Evolutionary conservation across 148 eudicot genomes (phyloP).

Genomic region (Rheum nobile): DNA sequence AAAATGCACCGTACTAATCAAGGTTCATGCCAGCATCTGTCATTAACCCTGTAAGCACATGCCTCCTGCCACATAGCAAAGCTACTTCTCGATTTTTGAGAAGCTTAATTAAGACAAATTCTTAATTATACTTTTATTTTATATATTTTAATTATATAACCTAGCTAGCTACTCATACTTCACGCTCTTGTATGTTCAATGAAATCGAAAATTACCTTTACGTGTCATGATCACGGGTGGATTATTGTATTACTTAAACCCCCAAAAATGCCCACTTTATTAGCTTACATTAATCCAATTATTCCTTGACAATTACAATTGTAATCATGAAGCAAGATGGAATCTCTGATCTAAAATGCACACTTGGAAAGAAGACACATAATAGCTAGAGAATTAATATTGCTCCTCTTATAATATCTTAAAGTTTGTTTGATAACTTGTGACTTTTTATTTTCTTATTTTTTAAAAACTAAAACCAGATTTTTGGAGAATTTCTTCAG

Average conservation of each 20-base stretch:
- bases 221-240: conserved; percentile 6
- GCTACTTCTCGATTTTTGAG: not conserved
- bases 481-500: too few relatives aligned
- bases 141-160: not conserved
- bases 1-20: too few relatives aligned
- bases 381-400: not conserved
- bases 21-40: not conserved
- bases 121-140: too few relatives aligned
- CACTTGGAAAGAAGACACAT: not conserved
- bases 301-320: conserved; percentile 5
- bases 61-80: not conserved
- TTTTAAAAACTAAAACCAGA: too few relatives aligned
- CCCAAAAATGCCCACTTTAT: not conserved
- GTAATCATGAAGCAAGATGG: conserved; percentile 4
- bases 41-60: not conserved
- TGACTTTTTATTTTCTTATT: too few relatives aligned
- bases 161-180: not conserved
- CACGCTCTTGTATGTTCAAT: not conserved
- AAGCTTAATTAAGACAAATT: conserved; percentile 1
- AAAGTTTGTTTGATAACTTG: too few relatives aligned
- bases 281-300: not conserved
- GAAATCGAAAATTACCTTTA: conserved; percentile 6
- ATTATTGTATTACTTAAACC: not conserved
- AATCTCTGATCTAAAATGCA: not conserved
- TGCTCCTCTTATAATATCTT: too few relatives aligned